A percentile compares a stretch with the other conserved stretches of the same genome.
These are phyloP conservation scores for Acanthamoeba castellanii DNA, from an alignment of 208 protist genomes.

Conservation along the genomic window DNA sequence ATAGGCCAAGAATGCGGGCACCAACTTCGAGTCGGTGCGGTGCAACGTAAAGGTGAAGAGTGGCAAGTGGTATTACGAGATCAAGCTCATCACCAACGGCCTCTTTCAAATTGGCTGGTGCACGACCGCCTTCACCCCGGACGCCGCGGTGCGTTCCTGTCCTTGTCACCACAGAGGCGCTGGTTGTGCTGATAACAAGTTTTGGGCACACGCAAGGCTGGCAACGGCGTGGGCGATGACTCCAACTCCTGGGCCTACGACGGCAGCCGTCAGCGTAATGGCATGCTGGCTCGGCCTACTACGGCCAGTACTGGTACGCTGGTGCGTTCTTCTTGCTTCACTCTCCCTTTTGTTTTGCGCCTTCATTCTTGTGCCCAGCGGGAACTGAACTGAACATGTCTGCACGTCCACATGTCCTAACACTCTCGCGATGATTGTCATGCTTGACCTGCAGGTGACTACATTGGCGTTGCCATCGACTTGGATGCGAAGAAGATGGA, in stretches of 20 bases:
- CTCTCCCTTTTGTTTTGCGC: not conserved
- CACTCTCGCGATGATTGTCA: not conserved
- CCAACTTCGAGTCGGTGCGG: conserved; percentile 38
- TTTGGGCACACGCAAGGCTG: not conserved
- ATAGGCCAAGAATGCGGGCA: conserved; percentile 6
- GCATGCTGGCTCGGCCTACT: conserved; percentile 48
- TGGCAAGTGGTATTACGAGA: conserved; percentile 66
- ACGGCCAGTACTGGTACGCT: conserved; percentile 66
- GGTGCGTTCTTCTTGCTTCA: not conserved
- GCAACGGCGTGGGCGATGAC: conserved; percentile 62
- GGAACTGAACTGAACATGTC: not conserved
- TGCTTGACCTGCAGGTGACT: not conserved
- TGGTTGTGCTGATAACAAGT: no score
- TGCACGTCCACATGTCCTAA: not conserved
- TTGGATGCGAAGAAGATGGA: conserved; percentile 40
- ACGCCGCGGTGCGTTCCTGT: not conserved
- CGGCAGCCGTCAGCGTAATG: conserved; percentile 52
- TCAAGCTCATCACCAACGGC: conserved; percentile 41
- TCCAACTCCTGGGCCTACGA: conserved; percentile 59
- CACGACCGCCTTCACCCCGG: not conserved
- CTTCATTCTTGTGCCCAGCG: not conserved
- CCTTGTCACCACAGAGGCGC: not conserved
- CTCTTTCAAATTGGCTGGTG: conserved; percentile 63
- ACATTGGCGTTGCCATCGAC: conserved; percentile 50
- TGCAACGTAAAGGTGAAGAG: conserved; percentile 10